Evolutionary conservation across 805 yeast genomes (phyloP).

Genomic region (Ogataea methanolica): DNA sequence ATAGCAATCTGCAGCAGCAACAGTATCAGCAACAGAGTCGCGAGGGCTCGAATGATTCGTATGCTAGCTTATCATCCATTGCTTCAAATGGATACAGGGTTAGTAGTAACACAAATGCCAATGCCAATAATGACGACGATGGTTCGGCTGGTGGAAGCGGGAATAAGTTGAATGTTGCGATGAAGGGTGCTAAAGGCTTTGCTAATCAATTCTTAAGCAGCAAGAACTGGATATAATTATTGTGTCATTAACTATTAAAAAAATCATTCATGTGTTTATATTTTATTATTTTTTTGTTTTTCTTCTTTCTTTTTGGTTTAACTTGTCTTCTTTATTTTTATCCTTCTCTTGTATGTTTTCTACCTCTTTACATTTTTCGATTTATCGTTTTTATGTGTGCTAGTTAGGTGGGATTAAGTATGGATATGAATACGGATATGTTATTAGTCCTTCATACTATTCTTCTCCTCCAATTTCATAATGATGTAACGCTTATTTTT

Average conservation of each 20-base stretch:
- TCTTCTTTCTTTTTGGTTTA: not conserved
- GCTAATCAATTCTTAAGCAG: constrained; percentile 1
- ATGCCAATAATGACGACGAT: not conserved
- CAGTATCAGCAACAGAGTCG: not conserved
- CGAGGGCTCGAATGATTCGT: not conserved
- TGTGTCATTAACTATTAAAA: not conserved
- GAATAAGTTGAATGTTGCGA: constrained; percentile 20
- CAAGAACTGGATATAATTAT: constrained; percentile 1
- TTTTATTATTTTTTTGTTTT: not conserved
- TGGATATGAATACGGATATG: too few species aligned
- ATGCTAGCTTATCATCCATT: constrained; percentile 9
- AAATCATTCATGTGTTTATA: not conserved
- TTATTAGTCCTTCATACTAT: too few species aligned
- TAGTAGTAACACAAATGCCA: not conserved
- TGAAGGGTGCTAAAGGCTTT: constrained; percentile 2
- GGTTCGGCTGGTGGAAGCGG: not conserved
- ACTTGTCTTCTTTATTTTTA: constrained; percentile 4
- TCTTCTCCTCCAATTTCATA: too few species aligned
- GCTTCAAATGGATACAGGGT: constrained; percentile 6
- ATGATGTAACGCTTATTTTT: too few species aligned
- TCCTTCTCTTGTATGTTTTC: not conserved
- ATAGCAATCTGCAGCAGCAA: constrained; percentile 1
- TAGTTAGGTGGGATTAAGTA: too few species aligned
- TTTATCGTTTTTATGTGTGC: not conserved
- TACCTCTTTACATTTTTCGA: not conserved